Base-by-base conservation (phyloP, 1,139 yeast genomes). In the Meyerozyma smithsonii region DNA sequence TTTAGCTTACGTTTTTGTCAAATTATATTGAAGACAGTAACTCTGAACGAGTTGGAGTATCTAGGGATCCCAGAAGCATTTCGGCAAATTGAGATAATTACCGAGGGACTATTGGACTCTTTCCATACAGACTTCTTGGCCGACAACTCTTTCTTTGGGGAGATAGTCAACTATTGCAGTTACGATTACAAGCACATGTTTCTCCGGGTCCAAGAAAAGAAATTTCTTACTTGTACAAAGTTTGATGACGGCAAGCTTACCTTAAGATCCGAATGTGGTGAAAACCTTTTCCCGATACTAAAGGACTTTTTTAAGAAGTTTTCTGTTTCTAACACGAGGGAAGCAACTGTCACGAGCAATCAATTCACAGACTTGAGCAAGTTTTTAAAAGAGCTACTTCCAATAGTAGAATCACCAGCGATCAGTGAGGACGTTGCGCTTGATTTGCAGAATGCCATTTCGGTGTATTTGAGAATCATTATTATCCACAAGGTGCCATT, bases 1-100 rank as follows among this genome's bases (percentile, higher is more conserved):
- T 79, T 78, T 54, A 80, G 77, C 49, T 51, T 81, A 23, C 73
- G 79, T 0, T 50, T 78, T 1, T 65, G 69, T 39, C 87, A 81
- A 50, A 54, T 78, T 16, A 53, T 79, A 8, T 43, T 68, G 3
- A 49, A 60, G 32, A 44, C 56, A 1, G 44, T 64, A 0, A 40
- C 55, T 1, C 38, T 41, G 7, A 47, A 48, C 20, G 62, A 59
- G n/a, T 44, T 53, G 17, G 39, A 35, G n/a, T 39, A 41, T 8
- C 16, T 45, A 11, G 32, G 44, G 12, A 42, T 38, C 4, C 45
- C 41, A 3, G 56, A 52, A 10, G 38, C 47, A n/a, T 36, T 35
- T 5, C 25, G 30, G 5, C 44, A 44, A 23, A 42, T 61, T 38
- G 50, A 50, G 32, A 10, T 12, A 4, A 45, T 77, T 42, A 73